Conservation (phyloP, 257 asterid species). For the Solanum virginianum region DNA sequence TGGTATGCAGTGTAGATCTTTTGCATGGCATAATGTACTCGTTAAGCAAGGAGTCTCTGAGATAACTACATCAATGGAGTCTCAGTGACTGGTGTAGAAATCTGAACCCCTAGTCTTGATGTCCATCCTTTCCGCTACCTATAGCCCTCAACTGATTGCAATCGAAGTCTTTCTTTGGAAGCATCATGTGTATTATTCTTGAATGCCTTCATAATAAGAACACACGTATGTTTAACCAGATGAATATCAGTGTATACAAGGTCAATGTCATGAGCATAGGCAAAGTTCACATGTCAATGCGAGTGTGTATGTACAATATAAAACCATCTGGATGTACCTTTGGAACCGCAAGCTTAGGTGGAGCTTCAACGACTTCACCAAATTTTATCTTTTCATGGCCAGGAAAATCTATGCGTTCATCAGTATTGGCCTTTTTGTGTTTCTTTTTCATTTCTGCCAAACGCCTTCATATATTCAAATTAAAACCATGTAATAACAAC, state of each 20-base stretch:
- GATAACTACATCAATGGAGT: constrained; percentile 10
- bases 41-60: neutral
- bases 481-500: neutral
- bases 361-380: constrained; percentile 87
- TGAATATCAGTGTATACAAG: neutral
- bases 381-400: constrained; percentile 59
- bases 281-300: neutral
- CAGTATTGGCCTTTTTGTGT: constrained; percentile 23
- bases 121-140: constrained; percentile 77
- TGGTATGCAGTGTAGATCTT: neutral
- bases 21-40: neutral
- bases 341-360: constrained; percentile 66
- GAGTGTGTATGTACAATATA: neutral
- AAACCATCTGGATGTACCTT: constrained; percentile 31
- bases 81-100: constrained; percentile 30
- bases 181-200: constrained; percentile 44
- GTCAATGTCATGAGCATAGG: neutral
- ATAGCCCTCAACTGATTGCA: constrained; percentile 73
- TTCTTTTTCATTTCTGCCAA: constrained; percentile 64
- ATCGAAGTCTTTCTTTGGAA: constrained; percentile 78
- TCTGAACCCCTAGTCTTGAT: constrained; percentile 70
- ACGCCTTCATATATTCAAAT: constrained; percentile 39
- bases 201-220: constrained; percentile 27
- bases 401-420: constrained; percentile 36
- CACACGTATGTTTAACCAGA: neutral